phyloP scores from a whole-genome alignment of 345 rosid species.

The Populus ilicifolia region DNA sequence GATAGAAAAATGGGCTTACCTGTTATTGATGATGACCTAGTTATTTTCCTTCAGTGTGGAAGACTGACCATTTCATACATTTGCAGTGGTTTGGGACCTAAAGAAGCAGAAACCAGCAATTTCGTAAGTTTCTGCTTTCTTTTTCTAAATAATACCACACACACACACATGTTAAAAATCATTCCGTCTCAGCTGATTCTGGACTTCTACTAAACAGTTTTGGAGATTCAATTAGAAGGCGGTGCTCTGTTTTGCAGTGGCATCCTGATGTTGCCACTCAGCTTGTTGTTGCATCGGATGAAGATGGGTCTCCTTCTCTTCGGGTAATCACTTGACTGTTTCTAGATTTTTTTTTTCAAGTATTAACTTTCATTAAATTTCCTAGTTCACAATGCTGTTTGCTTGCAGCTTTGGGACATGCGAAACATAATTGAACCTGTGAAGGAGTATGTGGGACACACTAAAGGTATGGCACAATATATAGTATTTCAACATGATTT shows the following conservation, averaged over 20 bases:
- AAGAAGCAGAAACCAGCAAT: constrained; percentile 94
- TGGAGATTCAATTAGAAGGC: constrained; percentile 82
- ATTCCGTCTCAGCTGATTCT: constrained; percentile 12
- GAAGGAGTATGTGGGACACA: constrained; percentile 84
- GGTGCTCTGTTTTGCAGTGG: constrained; percentile 99
- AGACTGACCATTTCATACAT: constrained; percentile 9
- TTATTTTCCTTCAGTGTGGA: constrained; percentile 6
- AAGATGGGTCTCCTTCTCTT: constrained; percentile 73
- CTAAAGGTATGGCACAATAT: constrained; percentile 62
- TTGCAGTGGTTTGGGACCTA: constrained; percentile 91
- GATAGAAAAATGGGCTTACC: constrained; percentile 12
- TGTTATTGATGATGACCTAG: neutral
- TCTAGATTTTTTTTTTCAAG: neutral
- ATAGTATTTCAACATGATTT: neutral
- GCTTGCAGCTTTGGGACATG: constrained; percentile 96
- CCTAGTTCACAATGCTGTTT: constrained; percentile 12
- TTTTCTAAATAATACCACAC: neutral
- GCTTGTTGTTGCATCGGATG: constrained; percentile 97
- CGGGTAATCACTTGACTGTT: constrained; percentile 46
- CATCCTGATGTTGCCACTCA: constrained; percentile 97
- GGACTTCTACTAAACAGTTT: constrained; percentile 50
- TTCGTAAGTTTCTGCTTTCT: constrained; percentile 49
- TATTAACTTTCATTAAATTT: neutral
- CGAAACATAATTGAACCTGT: constrained; percentile 85
- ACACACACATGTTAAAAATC: no score